Evolutionary conservation across 2,329 filamentous ascomycete genomes (phyloP).

Genomic region (Exophiala xenobiotica): DNA sequence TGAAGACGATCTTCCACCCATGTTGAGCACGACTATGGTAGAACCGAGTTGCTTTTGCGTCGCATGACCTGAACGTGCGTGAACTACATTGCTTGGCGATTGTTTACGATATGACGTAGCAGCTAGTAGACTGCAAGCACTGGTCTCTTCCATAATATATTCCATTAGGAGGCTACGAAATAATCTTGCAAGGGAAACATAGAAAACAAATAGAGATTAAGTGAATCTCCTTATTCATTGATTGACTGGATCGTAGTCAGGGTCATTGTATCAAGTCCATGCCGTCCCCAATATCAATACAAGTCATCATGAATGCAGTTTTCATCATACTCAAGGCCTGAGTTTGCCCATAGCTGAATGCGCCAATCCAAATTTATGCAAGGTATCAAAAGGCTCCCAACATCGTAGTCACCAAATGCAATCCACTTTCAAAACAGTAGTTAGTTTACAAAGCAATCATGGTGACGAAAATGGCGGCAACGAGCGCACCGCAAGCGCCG

Average conservation of each 20-base stretch:
- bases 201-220: too few species aligned
- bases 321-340: neutral
- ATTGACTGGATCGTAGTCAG: neutral
- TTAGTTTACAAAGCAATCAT: constrained; percentile 29
- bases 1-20: too few species aligned
- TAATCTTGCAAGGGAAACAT: too few species aligned
- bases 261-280: neutral
- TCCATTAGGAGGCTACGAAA: too few species aligned
- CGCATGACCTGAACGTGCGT: neutral
- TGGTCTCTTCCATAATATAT: too few species aligned
- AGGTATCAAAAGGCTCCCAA: constrained; percentile 4
- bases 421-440: neutral
- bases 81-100: neutral
- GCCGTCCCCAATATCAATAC: neutral
- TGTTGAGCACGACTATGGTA: too few species aligned
- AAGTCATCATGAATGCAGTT: neutral
- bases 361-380: neutral
- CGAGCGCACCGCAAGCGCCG: constrained; percentile 24
- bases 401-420: neutral
- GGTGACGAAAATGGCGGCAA: constrained; percentile 27
- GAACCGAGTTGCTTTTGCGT: neutral
- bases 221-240: neutral
- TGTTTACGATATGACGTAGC: neutral
- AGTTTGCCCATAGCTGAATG: neutral
- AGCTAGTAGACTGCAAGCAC: too few species aligned